Conservation (phyloP, 192 early-diverging fungal species). For the Entomortierella parvispora region DNA sequence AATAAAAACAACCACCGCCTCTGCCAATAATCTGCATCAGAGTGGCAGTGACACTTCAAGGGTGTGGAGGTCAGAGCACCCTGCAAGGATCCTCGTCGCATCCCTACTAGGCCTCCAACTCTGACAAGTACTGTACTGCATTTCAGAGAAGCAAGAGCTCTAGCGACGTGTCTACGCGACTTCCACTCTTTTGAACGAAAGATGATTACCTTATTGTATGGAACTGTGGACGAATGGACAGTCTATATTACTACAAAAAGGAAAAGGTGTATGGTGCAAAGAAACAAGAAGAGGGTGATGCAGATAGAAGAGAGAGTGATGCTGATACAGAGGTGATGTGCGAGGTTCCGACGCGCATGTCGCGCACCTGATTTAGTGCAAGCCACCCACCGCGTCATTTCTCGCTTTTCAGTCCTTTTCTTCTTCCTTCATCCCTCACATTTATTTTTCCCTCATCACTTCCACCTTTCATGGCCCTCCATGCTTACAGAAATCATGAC, state of each 20-base stretch:
- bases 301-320: too few species aligned
- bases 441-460: too few species aligned
- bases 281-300: not conserved
- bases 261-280: not conserved
- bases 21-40: constrained; percentile 3
- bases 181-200: not conserved
- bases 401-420: too few species aligned
- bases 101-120: constrained; percentile 1
- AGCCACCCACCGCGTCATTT: too few species aligned
- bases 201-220: not conserved
- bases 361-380: too few species aligned
- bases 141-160: constrained; percentile 3
- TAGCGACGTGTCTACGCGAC: constrained; percentile 1
- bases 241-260: not conserved
- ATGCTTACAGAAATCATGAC: too few species aligned
- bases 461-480: too few species aligned
- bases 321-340: too few species aligned
- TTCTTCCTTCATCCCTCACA: too few species aligned
- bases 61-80: constrained; percentile 4
- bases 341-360: too few species aligned
- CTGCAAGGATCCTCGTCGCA: constrained; percentile 2
- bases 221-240: not conserved
- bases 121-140: not conserved
- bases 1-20: too few species aligned
- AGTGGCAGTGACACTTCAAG: constrained; percentile 6